phyloP scores from a whole-genome alignment of 2,329 filamentous ascomycete species.

The Delphinella strobiligena region DNA sequence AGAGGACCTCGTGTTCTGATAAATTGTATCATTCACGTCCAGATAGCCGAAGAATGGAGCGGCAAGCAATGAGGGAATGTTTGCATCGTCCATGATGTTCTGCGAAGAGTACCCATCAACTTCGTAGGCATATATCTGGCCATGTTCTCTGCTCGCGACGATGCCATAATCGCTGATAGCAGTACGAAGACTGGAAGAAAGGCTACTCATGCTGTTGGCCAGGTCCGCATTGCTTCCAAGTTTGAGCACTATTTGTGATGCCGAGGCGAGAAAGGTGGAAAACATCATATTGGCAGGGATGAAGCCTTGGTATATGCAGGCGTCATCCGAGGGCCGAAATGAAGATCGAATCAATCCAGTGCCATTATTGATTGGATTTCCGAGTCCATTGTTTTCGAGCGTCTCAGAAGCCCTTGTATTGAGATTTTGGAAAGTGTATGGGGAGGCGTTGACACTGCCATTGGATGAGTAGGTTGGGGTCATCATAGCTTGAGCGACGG shows the following conservation, averaged over 20 bases:
- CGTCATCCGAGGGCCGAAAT: constrained; percentile 39
- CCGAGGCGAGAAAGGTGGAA: constrained; percentile 45
- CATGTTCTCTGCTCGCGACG: constrained; percentile 17
- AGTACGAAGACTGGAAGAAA: constrained; percentile 35
- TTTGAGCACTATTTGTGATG: constrained; percentile 40
- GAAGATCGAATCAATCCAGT: constrained; percentile 38
- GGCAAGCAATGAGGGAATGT: constrained; percentile 55
- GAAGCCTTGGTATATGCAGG: constrained; percentile 37
- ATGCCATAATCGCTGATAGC: constrained; percentile 35
- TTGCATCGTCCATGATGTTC: constrained; percentile 61
- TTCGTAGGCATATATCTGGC: constrained; percentile 35
- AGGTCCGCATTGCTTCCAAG: constrained; percentile 40
- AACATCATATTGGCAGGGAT: constrained; percentile 59
- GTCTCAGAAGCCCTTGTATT: constrained; percentile 36
- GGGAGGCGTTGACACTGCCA: constrained; percentile 30
- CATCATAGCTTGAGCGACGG: constrained; percentile 34
- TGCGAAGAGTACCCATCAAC: constrained; percentile 33
- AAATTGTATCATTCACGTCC: constrained; percentile 26
- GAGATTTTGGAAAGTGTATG: constrained; percentile 34
- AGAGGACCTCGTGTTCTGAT: constrained; percentile 37
- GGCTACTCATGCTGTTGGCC: constrained; percentile 42
- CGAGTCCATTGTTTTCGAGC: constrained; percentile 40
- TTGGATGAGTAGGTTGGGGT: constrained; percentile 35
- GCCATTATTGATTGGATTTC: constrained; percentile 36
- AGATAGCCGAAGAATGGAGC: constrained; percentile 52